Conservation (phyloP, 1,284 basidiomycete species). For the Austroboletus novae-zelandiae region DNA sequence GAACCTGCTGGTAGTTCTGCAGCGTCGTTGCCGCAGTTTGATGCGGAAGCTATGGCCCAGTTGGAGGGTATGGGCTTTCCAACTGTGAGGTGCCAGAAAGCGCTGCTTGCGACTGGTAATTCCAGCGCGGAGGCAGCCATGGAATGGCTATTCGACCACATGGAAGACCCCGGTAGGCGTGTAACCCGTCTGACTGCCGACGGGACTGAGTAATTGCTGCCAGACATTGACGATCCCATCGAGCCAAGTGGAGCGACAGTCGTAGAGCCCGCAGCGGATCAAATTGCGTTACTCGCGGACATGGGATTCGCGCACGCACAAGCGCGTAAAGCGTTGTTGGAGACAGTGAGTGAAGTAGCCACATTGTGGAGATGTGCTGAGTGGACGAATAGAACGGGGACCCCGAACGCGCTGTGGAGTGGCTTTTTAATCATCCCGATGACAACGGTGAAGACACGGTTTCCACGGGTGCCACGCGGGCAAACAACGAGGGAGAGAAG, state of each 20-base stretch:
- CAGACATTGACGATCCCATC: conserved; percentile 89
- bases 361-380: background rate
- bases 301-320: conserved; percentile 93
- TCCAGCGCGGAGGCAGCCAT: conserved; percentile 80
- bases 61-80: conserved; percentile 91
- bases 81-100: conserved; percentile 78
- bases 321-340: conserved; percentile 83
- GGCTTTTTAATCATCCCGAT: conserved; percentile 95
- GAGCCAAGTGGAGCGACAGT: conserved; percentile 31
- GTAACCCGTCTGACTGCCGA: background rate
- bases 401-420: conserved; percentile 87
- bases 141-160: conserved; percentile 94
- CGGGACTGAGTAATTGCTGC: background rate
- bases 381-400: conserved; percentile 55
- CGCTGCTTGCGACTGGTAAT: conserved; percentile 86
- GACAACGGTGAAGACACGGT: conserved; percentile 62
- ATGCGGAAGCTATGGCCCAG: conserved; percentile 70
- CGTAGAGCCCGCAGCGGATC: conserved; percentile 63
- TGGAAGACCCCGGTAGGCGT: conserved; percentile 84
- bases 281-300: conserved; percentile 74
- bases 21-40: conserved; percentile 57
- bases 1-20: conserved; percentile 29
- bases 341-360: conserved; percentile 51
- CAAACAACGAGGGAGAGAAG: background rate
- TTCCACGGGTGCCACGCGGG: conserved; percentile 26